Percentiles rank a stretch among this genome's conserved stretches.
Conservation (phyloP, 2,329 filamentous ascomycete species). For the Grosmannia serpens region DNA sequence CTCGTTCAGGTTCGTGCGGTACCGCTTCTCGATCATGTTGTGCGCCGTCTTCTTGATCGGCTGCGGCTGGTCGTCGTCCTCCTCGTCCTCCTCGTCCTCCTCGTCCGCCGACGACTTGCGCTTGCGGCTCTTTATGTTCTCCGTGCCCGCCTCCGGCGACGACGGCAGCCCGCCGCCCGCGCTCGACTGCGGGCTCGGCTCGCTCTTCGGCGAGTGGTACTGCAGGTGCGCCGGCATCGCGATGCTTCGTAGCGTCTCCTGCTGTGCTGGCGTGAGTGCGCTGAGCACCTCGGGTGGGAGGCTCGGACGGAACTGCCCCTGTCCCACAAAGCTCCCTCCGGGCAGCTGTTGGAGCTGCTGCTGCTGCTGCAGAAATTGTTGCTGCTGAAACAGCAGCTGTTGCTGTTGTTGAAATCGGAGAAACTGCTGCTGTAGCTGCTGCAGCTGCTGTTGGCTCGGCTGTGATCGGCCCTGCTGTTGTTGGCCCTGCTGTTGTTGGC, state of each 20-base stretch:
- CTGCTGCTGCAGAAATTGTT: constrained; percentile 1
- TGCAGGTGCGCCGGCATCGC: constrained; percentile 53
- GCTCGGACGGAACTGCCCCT: constrained; percentile 17
- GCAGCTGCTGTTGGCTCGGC: neutral
- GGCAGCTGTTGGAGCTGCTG: constrained; percentile 16
- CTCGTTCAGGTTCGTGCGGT: constrained; percentile 91
- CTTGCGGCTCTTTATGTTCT: constrained; percentile 36
- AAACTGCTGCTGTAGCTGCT: neutral
- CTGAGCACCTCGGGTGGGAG: constrained; percentile 23
- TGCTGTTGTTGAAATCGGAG: constrained; percentile 2
- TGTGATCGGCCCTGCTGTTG: neutral
- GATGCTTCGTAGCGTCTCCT: constrained; percentile 50
- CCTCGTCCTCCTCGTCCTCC: constrained; percentile 49
- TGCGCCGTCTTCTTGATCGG: constrained; percentile 82
- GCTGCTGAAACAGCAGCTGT: constrained; percentile 3
- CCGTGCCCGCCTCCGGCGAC: constrained; percentile 41
- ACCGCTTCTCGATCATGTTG: constrained; percentile 97
- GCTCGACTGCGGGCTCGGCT: constrained; percentile 46
- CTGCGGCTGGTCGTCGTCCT: constrained; percentile 43
- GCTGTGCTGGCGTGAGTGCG: constrained; percentile 44
- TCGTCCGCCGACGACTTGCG: constrained; percentile 58
- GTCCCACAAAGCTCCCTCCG: constrained; percentile 14
- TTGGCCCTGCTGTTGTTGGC: neutral
- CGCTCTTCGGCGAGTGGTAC: constrained; percentile 47
- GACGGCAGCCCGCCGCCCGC: constrained; percentile 31